phyloP scores from a whole-genome alignment of 441 rosid genomes.

The Erodium trifolium region DNA sequence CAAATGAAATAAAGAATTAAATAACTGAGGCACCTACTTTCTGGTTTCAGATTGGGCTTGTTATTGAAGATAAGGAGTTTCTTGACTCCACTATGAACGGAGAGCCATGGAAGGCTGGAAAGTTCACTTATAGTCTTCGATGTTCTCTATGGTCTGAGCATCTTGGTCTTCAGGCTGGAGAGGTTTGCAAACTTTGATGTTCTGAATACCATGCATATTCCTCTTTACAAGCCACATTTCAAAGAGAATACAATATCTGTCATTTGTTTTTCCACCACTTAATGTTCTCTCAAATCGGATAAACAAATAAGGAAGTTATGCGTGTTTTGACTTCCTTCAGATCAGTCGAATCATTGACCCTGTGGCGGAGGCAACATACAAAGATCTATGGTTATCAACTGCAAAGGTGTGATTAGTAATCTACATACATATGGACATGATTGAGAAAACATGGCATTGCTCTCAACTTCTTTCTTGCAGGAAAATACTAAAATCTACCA shows the following conservation, averaged over 20 bases:
- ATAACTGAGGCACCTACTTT: slow-evolving; percentile 5
- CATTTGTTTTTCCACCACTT: background rate
- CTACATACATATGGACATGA: background rate
- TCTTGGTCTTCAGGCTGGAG: slow-evolving; percentile 71
- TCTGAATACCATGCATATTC: background rate
- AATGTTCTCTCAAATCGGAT: background rate
- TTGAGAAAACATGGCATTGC: background rate
- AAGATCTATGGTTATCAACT: slow-evolving; percentile 72
- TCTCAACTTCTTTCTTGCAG: slow-evolving; percentile 33
- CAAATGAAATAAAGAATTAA: too few relatives aligned
- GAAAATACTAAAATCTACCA: slow-evolving; percentile 77
- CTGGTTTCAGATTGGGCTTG: slow-evolving; percentile 61
- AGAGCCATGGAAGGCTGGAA: slow-evolving; percentile 92
- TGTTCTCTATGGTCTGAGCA: slow-evolving; percentile 94
- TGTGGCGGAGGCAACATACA: slow-evolving; percentile 74
- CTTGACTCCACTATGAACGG: slow-evolving; percentile 88
- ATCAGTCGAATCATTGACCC: slow-evolving; percentile 67
- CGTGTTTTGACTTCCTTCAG: slow-evolving; percentile 29
- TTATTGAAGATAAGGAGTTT: slow-evolving; percentile 82
- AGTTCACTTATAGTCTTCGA: slow-evolving; percentile 72
- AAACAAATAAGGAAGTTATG: background rate
- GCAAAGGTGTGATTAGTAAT: slow-evolving; percentile 55
- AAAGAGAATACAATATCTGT: background rate
- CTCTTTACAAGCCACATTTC: background rate
- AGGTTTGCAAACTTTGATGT: slow-evolving; percentile 45